phyloP scores from a whole-genome alignment of 140 eudicot species.

The Bidens hawaiensis region DNA sequence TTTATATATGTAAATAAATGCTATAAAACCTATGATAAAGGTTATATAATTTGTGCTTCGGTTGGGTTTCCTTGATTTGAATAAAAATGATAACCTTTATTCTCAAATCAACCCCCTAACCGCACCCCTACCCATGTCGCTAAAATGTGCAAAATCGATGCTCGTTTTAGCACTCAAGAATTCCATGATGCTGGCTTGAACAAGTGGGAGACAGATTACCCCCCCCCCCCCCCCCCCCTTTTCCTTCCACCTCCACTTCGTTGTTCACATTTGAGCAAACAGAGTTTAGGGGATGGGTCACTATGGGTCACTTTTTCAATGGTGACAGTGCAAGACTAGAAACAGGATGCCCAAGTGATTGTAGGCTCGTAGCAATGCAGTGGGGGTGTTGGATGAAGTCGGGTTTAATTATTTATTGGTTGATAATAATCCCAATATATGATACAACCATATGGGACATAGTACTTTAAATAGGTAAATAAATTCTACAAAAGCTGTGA shows the following conservation, averaged over 20 bases:
- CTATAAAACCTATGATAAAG: constrained; percentile 6
- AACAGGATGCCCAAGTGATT: constrained; percentile 8
- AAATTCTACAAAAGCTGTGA: constrained; percentile 13
- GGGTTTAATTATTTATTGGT: constrained; percentile 38
- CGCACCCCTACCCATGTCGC: constrained; percentile 17
- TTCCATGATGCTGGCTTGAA: constrained; percentile 25
- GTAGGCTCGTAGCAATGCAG: constrained; percentile 15
- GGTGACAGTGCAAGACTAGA: constrained; percentile 5
- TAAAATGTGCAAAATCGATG: constrained; percentile 53
- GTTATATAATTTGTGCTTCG: background rate
- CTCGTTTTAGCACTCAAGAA: constrained; percentile 27
- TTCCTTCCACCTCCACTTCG: no score
- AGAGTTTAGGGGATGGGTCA: constrained; percentile 16
- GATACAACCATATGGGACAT: no score
- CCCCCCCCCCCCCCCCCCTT: constrained; percentile 28
- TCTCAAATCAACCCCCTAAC: constrained; percentile 28
- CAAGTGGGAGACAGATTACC: constrained; percentile 27
- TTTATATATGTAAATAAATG: constrained; percentile 20
- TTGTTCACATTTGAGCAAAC: constrained; percentile 27
- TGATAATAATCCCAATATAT: constrained; percentile 35
- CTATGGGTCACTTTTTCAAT: constrained; percentile 21
- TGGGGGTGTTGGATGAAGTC: constrained; percentile 13
- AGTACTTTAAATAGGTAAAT: constrained; percentile 8
- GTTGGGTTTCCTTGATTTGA: background rate
- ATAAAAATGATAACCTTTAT: no score